phyloP scores from a whole-genome alignment of 371 early-diverging fungal species.

The Mortierella sp. region DNA sequence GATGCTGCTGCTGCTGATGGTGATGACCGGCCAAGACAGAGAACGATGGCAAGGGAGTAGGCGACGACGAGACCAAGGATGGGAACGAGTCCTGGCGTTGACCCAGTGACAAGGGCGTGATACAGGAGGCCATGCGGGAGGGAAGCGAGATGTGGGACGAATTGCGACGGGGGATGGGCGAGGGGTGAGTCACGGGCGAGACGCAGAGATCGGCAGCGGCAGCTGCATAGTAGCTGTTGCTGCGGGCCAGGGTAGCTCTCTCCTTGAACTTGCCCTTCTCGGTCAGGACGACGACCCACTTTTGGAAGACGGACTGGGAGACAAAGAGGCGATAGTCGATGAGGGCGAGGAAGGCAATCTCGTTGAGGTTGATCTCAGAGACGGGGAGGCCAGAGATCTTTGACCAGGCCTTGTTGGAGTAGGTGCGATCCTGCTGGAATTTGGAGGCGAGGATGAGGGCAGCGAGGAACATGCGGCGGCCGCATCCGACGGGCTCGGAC shows the following conservation, averaged over 20 bases:
- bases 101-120: conserved; percentile 48
- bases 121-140: conserved; percentile 48
- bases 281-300: conserved; percentile 53
- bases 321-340: conserved; percentile 83
- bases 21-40: conserved; percentile 17
- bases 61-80: not conserved
- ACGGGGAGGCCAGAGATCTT: conserved; percentile 81
- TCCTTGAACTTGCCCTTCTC: conserved; percentile 47
- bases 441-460: conserved; percentile 85
- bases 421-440: conserved; percentile 84
- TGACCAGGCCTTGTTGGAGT: conserved; percentile 87
- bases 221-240: conserved; percentile 6
- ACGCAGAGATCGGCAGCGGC: not conserved
- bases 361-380: conserved; percentile 80
- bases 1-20: conserved; percentile 14
- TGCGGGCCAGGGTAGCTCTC: conserved; percentile 18
- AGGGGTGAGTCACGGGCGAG: not conserved
- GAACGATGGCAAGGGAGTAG: conserved; percentile 20
- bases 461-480: conserved; percentile 87
- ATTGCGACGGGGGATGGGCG: conserved; percentile 10
- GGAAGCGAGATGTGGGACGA: conserved; percentile 34
- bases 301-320: conserved; percentile 66
- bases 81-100: conserved; percentile 4
- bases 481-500: conserved; percentile 70
- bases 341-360: conserved; percentile 76